Percentiles rank a stretch among this genome's conserved stretches.
Conservation (phyloP, 345 rosid species). For the Eutrema japonicum region DNA sequence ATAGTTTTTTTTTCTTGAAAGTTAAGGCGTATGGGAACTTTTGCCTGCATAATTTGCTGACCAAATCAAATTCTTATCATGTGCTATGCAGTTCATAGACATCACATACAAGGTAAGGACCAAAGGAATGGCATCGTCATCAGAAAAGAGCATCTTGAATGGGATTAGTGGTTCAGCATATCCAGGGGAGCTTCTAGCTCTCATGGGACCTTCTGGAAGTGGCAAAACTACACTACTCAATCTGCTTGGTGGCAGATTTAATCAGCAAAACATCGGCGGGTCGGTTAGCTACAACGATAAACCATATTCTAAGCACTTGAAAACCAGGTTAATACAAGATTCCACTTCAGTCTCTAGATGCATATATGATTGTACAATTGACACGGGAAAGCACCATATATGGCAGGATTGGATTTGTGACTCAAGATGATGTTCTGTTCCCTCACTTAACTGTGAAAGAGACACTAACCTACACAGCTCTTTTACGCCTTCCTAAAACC, state of each 20-base stretch:
- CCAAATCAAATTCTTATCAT: not conserved
- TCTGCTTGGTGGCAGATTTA: conserved; percentile 74
- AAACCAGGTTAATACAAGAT: conserved; percentile 67
- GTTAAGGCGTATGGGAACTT: conserved; percentile 11
- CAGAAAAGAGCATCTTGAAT: conserved; percentile 71
- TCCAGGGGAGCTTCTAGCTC: conserved; percentile 92
- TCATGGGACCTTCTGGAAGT: conserved; percentile 98
- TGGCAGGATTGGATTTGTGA: conserved; percentile 90
- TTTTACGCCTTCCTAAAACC: conserved; percentile 69
- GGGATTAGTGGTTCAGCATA: conserved; percentile 78
- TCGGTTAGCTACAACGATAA: conserved; percentile 75
- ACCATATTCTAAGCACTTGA: conserved; percentile 72
- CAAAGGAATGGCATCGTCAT: conserved; percentile 55
- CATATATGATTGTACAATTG: conserved; percentile 15
- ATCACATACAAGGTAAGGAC: conserved; percentile 72
- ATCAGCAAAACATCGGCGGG: conserved; percentile 56
- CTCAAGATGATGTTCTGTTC: conserved; percentile 91
- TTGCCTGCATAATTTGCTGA: conserved; percentile 1
- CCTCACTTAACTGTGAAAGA: conserved; percentile 95
- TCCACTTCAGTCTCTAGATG: conserved; percentile 1
- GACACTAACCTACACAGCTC: conserved; percentile 87
- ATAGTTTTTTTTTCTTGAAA: conserved; percentile 17
- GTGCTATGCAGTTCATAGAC: conserved; percentile 71
- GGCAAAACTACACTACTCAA: conserved; percentile 85
- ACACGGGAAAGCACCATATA: conserved; percentile 7